Base-by-base conservation (phyloP, 139 green algal species). In the Haematococcus sp. region DNA sequence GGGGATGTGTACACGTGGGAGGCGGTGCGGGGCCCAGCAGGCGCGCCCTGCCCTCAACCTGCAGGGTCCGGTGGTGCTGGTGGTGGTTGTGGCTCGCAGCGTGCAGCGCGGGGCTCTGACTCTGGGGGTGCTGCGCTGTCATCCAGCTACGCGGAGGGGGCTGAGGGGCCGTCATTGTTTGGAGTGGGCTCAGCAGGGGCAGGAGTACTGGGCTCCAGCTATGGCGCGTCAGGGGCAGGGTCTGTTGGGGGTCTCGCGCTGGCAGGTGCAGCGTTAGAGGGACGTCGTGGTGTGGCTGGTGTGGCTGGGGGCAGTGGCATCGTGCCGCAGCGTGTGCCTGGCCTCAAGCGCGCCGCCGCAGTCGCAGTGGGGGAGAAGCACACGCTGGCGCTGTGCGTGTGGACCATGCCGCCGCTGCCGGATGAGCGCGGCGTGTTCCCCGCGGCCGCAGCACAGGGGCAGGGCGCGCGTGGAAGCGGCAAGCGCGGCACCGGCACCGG, bases 331-430 rank as follows among this genome's bases (percentile, higher is more conserved):
- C 86, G 79, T 27, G 84, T 96, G 60, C 75, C 88, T 23, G 88
- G 89, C 0, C 54, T 96, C 54, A 86, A 86, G 54, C 81, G 86
- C 0, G 86, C 78, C 0, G 76, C 59, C 32, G 32, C 55, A 22
- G 84, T 93, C 3, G 81, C 87, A 11, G 91, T 98, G 56, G 94
- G 93, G 13, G 94, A 98, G 72, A 96, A 95, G 77, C 94, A 98
- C 83, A 91, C 87, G 0, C 74, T 98, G 25, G 92, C 88, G 31
- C 55, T 98, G 31, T 88, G 93, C 77, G 73, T 40, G 17, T 94
- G 89, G 89, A 75, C 61, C 11, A 44, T 73, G 0, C 80, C 86
- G n/a, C 83, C 81, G 19, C 71, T 89, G 75, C 78, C 83, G 0
- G 31, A 74, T 23, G 31, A 54, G n/a, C 33, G 55, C 40, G 76